Percentiles rank a stretch among this genome's conserved stretches.
Evolutionary conservation across 23 red algal species (phyloP).

Genomic region (Chondrus crispus): DNA sequence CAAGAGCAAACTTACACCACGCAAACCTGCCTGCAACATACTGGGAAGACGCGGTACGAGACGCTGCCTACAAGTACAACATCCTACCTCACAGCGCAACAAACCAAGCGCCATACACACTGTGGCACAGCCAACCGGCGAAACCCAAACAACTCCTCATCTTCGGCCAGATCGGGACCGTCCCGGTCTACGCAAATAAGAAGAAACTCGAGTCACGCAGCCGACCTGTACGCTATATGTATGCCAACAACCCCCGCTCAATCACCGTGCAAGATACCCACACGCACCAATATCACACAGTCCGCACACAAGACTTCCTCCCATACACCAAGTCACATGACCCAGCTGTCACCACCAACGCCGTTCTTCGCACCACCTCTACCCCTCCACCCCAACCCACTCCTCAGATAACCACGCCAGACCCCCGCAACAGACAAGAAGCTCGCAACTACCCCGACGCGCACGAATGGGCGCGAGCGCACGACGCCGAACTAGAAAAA

Average conservation of each 20-base stretch:
- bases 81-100: background rate
- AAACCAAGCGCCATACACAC: background rate
- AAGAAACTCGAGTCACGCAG: background rate
- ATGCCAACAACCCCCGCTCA: background rate
- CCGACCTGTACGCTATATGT: background rate
- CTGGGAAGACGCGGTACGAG: constrained; percentile 16
- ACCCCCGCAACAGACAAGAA: background rate
- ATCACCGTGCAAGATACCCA: background rate
- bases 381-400: background rate
- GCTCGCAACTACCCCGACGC: background rate
- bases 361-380: background rate
- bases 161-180: background rate
- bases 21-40: background rate
- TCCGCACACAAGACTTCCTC: background rate
- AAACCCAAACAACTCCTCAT: background rate
- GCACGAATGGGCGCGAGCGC: background rate
- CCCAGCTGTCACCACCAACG: background rate
- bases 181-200: background rate
- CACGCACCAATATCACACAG: constrained; percentile 8
- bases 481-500: background rate
- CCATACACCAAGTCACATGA: background rate
- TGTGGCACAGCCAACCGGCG: background rate
- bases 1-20: background rate
- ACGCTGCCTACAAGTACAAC: constrained; percentile 8
- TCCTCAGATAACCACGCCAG: background rate